phyloP scores from a whole-genome alignment of 441 rosid genomes.

The Populus tomentosa region DNA sequence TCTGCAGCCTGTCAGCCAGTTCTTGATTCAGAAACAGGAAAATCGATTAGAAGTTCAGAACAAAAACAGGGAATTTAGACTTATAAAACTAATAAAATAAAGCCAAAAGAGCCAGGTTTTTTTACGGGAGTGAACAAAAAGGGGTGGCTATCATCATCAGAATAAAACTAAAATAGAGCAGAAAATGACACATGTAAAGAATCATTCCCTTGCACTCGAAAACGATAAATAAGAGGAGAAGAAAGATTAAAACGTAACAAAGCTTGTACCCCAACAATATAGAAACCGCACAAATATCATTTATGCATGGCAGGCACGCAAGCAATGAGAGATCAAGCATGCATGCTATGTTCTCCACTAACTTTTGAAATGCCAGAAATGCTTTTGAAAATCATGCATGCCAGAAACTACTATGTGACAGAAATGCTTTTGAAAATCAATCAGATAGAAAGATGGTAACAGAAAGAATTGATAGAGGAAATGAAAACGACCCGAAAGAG shows the following conservation, averaged over 20 bases:
- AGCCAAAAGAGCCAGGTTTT: neutral
- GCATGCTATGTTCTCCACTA: neutral
- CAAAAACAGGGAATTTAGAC: neutral
- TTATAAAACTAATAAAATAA: neutral
- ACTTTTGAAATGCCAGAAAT: neutral
- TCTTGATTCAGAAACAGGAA: neutral
- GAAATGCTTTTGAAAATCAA: neutral
- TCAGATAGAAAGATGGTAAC: neutral
- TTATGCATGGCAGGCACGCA: neutral
- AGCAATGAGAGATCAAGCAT: neutral
- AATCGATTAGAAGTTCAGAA: neutral
- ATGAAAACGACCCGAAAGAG: neutral
- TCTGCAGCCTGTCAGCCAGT: neutral
- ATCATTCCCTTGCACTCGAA: neutral
- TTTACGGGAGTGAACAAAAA: neutral
- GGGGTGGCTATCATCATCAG: neutral
- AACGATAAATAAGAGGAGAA: no score
- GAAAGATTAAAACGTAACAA: no score
- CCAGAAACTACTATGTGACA: neutral
- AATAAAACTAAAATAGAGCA: neutral
- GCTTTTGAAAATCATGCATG: neutral
- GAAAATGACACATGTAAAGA: neutral
- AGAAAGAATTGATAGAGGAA: neutral
- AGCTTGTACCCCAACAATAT: neutral
- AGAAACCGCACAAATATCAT: neutral